These are phyloP conservation scores for Curvularia hawaiiensis DNA, from an alignment of 2,329 filamentous ascomycete genomes.

Conservation along the genomic window DNA sequence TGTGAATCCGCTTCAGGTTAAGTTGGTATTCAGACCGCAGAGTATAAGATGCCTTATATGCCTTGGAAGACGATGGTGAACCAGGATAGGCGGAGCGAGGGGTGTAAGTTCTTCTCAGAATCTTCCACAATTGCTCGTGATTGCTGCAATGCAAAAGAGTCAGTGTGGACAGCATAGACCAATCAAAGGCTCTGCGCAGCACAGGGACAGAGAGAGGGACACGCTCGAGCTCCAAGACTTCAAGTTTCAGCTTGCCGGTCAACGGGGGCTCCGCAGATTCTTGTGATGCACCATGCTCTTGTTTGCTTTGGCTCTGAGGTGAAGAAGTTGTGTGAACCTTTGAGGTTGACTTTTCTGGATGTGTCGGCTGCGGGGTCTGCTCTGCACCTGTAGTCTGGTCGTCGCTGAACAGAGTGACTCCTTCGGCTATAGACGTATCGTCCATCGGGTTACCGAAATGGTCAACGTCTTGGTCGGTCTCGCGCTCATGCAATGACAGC, in stretches of 20 bases:
- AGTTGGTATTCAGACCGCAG: slow-evolving; percentile 53
- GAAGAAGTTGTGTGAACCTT: slow-evolving; percentile 8
- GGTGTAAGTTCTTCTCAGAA: slow-evolving; percentile 63
- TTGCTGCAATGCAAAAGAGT: slow-evolving; percentile 76
- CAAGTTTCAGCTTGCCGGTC: slow-evolving; percentile 67
- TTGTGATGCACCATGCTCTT: slow-evolving; percentile 3
- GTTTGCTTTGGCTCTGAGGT: slow-evolving; percentile 2
- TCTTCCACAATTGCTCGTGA: slow-evolving; percentile 77
- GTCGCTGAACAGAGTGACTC: slow-evolving; percentile 30
- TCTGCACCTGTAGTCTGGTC: slow-evolving; percentile 20
- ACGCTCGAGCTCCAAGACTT: slow-evolving; percentile 75
- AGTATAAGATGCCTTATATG: slow-evolving; percentile 47
- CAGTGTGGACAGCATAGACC: slow-evolving; percentile 71
- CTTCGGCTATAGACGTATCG: slow-evolving; percentile 31
- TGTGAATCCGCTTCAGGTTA: slow-evolving; percentile 74
- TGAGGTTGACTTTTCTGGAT: slow-evolving; percentile 5
- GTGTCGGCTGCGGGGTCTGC: slow-evolving; percentile 13
- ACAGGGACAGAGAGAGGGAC: slow-evolving; percentile 74
- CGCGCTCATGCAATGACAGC: slow-evolving; percentile 35
- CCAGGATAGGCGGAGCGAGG: slow-evolving; percentile 44
- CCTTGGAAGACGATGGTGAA: slow-evolving; percentile 45
- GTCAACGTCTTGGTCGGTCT: slow-evolving; percentile 35
- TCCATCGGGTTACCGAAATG: slow-evolving; percentile 35
- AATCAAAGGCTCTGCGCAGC: slow-evolving; percentile 74
- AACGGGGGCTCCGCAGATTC: slow-evolving; percentile 47